Percentiles rank a stretch among this genome's conserved stretches.
These are phyloP conservation scores for Picocystis sp. DNA, from an alignment of 163 green algal genomes.

Conservation along the genomic window DNA sequence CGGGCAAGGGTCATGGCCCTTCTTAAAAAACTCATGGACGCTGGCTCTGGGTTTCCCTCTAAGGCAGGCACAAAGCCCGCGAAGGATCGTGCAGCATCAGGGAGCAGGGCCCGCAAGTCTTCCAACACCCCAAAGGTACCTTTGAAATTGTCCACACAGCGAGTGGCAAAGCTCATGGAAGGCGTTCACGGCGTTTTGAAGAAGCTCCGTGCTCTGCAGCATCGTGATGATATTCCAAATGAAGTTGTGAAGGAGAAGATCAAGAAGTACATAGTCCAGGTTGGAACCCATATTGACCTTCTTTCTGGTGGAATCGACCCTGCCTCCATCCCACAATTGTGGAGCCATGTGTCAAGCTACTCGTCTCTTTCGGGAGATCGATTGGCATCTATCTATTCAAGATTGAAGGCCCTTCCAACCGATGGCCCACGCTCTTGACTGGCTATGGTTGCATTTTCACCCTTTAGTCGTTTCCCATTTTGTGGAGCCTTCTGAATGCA, in stretches of 20 bases:
- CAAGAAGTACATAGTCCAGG: conserved; percentile 1
- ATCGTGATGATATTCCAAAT: background rate
- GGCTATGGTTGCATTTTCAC: too few relatives aligned
- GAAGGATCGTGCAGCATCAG: background rate
- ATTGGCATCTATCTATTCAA: too few relatives aligned
- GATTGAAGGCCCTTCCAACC: too few relatives aligned
- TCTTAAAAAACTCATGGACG: conserved; percentile 18
- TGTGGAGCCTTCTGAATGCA: too few relatives aligned
- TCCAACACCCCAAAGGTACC: background rate
- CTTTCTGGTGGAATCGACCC: too few relatives aligned
- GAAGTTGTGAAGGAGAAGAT: conserved; percentile 1
- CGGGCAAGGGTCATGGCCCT: conserved; percentile 15
- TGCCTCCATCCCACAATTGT: too few relatives aligned
- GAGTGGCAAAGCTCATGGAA: background rate
- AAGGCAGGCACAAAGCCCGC: background rate
- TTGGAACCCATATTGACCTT: background rate
- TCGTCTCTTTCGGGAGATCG: too few relatives aligned
- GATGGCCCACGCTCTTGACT: too few relatives aligned
- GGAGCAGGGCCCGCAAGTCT: background rate
- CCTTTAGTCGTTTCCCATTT: too few relatives aligned
- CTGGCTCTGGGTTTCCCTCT: background rate
- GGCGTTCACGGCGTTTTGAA: background rate
- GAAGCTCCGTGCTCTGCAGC: conserved; percentile 1
- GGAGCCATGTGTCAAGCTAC: too few relatives aligned
- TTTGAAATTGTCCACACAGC: background rate